Evolutionary conservation across 345 rosid genomes (phyloP), one percentile per base, ranked within the genome.

Genomic region (Streptanthus diversifolius): DNA sequence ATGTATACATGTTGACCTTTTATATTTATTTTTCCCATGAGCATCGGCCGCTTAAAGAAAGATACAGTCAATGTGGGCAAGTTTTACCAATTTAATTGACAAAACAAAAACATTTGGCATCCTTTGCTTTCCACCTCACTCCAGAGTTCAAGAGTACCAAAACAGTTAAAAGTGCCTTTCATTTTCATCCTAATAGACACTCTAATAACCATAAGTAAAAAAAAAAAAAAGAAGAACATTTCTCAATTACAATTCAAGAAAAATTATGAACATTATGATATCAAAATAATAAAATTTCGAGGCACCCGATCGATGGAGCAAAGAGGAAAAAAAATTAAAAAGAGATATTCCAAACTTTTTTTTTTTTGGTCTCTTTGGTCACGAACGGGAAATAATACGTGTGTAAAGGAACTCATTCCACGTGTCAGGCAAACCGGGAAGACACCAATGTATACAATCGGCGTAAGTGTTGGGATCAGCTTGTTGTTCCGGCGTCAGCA

Each of bases 361-460:
- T 21, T 30, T 7, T 19, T 35, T 33, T 64, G 4, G 18, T 56
- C 14, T 58, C 11, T 45, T 72, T 44, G 71, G 92, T 90, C 89
- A 88, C 55, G 86, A 74, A 49, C 80, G 80, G 25, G 93, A 77
- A 47, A 92, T 82, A 25, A 92, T 90, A 49, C 85, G 95, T 1
- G 95, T 47, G 66, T 89, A 93, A 24, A 93, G 64, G 67, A 93
- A 87, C 72, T 93, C 98, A 8, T 93, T 93, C 98, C 97, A 91
- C 0, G 91, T 89, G 63, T 93, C 98, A 7, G 96, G 98, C 36
- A 93, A 68, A 7, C 98, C 98, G 0, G 97, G 98, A 25, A 93
- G 91, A 63, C 98, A 93, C 98, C 98, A 93, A 47, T 93, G 98
- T 71, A 93, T 89, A 68, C 98, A 93, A 72, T 93, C 98, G 0